Evolutionary conservation across 192 early-diverging fungal genomes (phyloP), one percentile per base, ranked within the genome.

Genomic region (Coemansia sp.): DNA sequence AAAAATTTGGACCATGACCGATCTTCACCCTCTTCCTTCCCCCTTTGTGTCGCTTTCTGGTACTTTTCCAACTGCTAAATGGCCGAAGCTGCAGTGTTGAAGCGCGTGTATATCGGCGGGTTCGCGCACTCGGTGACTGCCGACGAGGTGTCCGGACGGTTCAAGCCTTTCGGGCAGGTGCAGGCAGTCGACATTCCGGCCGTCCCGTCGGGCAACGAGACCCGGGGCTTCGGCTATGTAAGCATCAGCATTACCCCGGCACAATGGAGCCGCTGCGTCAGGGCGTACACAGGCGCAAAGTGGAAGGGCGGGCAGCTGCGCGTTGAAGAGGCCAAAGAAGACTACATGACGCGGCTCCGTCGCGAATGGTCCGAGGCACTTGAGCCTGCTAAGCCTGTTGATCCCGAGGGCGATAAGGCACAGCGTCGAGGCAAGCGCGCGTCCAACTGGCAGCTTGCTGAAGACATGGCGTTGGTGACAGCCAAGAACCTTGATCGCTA

Each of bases 231-330:
- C 52, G 89, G 79, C 29, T 85, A 90, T 32, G 67, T 93, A 29
- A 84, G 74, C 14, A 61, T 93, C 22, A 76, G 76, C 19, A 90
- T 85, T 0, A 90, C 83, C 1, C 53, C 80, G 12, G 77, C 81
- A 26, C 72, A 85, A 15, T 86, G 86, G 80, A 75, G 62, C 34
- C 84, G 82, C 64, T 91, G 89, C 71, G 70, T 85, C 21, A 75
- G 79, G 15, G 42, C 85, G 15, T 90, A 85, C 53, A 86, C 87
- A 30, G 86, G 87, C 3, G 70, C 91, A 10, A 90, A 88, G 47
- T 93, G 91, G 91, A 93, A 90, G 66, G 91, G 91, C 34, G 76
- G 82, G 21, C 79, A 81, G 23, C 43, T 93, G 50, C 81, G 83
- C 36, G 69, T 93, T 14, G 86, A 91, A 50, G 90, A 89, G n/a